Base-by-base conservation (phyloP, 306 rosid species). In the Lathyrus oleraceus region DNA sequence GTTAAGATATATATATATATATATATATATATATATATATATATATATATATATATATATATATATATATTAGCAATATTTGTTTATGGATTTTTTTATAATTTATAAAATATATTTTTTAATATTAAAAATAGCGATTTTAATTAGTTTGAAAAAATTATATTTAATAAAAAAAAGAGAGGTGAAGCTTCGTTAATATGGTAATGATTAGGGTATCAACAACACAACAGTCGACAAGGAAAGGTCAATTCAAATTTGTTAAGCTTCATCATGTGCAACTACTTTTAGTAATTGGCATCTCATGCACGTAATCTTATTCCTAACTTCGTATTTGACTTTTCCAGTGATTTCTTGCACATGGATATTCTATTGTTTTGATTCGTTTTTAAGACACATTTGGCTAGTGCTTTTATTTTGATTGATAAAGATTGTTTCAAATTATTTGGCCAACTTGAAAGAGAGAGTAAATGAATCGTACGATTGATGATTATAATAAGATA, bases 231-330 rank as follows among this genome's bases (percentile, higher is more conserved):
- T 59, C 10, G 6, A 11, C 38, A 60, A 12, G 10, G 17, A 61
- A 13, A n/a, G 5, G 47, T 47, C 72, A 2, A 74, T 74, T 69
- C 73, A 63, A 79, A 44, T 6, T 4, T 15, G 14, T 45, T 9
- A n/a, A 10, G 70, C 61, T 36, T 5, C 16, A 5, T 27, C 59
- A 30, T 52, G 75, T 72, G 71, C 74, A 58, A 70, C 80, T 23
- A 65, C 75, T 66, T 70, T 63, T 36, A 73, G 73, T 61, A 70
- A 84, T 83, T 72, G 75, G 74, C 53, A 28, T 44, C 77, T 76
- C 84, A 76, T 75, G 70, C 67, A 79, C 79, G 77, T 72, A 72
- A 82, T 78, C 38, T 28, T 35, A 10, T 70, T 66, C 64, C 30
- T 13, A 51, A 60, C 45, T 44, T 68, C 19, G 56, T 67, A 49